Conservation (phyloP, 2,329 filamentous ascomycete genomes). For the Ophiosphaerella narmari region DNA sequence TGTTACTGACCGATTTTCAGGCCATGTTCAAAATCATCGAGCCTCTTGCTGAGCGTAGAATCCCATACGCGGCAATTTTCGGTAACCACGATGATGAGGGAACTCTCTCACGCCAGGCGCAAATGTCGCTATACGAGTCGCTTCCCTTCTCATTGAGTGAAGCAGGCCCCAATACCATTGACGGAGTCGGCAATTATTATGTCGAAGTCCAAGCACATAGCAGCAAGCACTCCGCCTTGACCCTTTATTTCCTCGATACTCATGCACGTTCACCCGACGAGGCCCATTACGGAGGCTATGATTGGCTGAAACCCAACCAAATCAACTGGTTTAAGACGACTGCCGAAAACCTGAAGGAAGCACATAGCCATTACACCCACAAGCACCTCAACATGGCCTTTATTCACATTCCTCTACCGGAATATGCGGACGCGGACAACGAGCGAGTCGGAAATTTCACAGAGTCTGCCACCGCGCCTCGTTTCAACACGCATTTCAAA, state of each 20-base stretch:
- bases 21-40: slow-evolving; percentile 93
- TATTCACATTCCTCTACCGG: slow-evolving; percentile 94
- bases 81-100: slow-evolving; percentile 97
- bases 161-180: slow-evolving; percentile 79
- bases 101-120: slow-evolving; percentile 72
- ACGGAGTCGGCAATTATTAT: slow-evolving; percentile 93
- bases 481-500: slow-evolving; percentile 90
- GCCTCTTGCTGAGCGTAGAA: slow-evolving; percentile 80
- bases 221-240: slow-evolving; percentile 86
- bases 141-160: slow-evolving; percentile 88
- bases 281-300: slow-evolving; percentile 85
- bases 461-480: slow-evolving; percentile 84
- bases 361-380: slow-evolving; percentile 83
- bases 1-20: slow-evolving; percentile 46
- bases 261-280: slow-evolving; percentile 92
- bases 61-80: slow-evolving; percentile 93
- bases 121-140: slow-evolving; percentile 85
- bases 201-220: slow-evolving; percentile 85
- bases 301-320: slow-evolving; percentile 94
- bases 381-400: slow-evolving; percentile 96
- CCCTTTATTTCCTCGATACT: slow-evolving; percentile 92
- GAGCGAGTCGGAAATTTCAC: slow-evolving; percentile 71
- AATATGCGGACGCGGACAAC: slow-evolving; percentile 71
- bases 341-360: slow-evolving; percentile 67
- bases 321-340: slow-evolving; percentile 93